Evolutionary conservation across 2,329 filamentous ascomycete species (phyloP).

Genomic region (Nemania serpens): DNA sequence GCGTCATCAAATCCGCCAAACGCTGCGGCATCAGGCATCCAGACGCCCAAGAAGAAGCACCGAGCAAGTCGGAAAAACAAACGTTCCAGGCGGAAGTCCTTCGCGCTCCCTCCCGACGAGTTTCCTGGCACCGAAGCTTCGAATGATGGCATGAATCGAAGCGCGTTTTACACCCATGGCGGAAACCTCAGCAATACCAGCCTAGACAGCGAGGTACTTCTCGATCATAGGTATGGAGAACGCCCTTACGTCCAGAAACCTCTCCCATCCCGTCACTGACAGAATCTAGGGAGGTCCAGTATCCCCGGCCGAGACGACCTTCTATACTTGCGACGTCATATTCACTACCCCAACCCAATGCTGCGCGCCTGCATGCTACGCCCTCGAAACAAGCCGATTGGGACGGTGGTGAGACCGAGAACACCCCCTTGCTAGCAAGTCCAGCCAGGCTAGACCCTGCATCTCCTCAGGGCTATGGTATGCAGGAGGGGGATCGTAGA

Average conservation of each 20-base stretch:
- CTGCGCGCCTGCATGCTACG: conserved; percentile 33
- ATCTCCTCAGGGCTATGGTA: conserved; percentile 47
- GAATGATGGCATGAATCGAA: conserved; percentile 28
- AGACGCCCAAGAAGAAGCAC: conserved; percentile 64
- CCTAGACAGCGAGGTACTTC: conserved; percentile 82
- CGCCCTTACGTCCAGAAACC: not conserved
- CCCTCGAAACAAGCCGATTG: conserved; percentile 21
- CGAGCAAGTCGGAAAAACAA: conserved; percentile 76
- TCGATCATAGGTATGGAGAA: conserved; percentile 71
- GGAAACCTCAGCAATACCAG: conserved; percentile 79
- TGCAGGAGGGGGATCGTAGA: conserved; percentile 45
- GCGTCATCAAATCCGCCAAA: not conserved
- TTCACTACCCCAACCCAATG: conserved; percentile 27
- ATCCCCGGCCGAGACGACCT: conserved; percentile 66
- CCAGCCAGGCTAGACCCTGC: conserved; percentile 45
- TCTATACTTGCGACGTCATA: conserved; percentile 49
- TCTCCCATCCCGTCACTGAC: not conserved
- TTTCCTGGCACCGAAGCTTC: conserved; percentile 38
- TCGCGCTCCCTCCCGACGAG: conserved; percentile 68
- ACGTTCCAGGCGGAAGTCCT: conserved; percentile 77
- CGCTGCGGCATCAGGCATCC: conserved; percentile 21
- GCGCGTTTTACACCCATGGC: conserved; percentile 56
- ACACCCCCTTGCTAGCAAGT: conserved; percentile 57
- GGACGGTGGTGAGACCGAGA: conserved; percentile 58
- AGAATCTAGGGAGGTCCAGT: conserved; percentile 30